Evolutionary conservation across 441 rosid genomes (phyloP).

Genomic region (Hura crepitans): DNA sequence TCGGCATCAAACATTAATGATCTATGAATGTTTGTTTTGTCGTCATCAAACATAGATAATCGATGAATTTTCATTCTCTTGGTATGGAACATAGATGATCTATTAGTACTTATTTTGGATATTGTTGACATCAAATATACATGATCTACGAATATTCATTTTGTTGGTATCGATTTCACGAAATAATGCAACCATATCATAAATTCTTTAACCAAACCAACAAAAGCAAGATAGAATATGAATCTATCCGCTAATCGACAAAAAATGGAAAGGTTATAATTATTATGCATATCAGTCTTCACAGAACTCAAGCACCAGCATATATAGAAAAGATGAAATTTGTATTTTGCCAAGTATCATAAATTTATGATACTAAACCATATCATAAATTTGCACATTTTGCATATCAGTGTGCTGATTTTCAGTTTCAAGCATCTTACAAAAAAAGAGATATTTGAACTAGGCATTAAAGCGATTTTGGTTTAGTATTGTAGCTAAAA

Average conservation of each 20-base stretch:
- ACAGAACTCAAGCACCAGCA: not conserved
- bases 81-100: too few species aligned
- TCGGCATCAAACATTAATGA: too few species aligned
- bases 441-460: not conserved
- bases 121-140: too few species aligned
- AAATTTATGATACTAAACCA: too few species aligned
- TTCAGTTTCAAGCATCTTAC: not conserved
- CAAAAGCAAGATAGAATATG: not conserved
- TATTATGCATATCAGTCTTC: not conserved
- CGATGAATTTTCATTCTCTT: too few species aligned
- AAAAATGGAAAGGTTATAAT: slow-evolving; percentile 7
- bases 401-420: not conserved
- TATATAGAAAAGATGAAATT: not conserved
- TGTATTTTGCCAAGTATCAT: not conserved
- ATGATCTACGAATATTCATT: not conserved
- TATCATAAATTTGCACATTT: slow-evolving; percentile 10
- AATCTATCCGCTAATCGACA: not conserved
- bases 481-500: not conserved
- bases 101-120: too few species aligned
- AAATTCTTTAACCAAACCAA: slow-evolving; percentile 8
- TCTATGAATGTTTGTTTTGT: too few species aligned
- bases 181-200: slow-evolving; percentile 3
- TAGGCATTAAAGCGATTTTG: not conserved
- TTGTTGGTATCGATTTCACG: not conserved
- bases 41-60: too few species aligned